phyloP scores from a whole-genome alignment of 139 green algal species.

The Ettlia oleoabundans region DNA sequence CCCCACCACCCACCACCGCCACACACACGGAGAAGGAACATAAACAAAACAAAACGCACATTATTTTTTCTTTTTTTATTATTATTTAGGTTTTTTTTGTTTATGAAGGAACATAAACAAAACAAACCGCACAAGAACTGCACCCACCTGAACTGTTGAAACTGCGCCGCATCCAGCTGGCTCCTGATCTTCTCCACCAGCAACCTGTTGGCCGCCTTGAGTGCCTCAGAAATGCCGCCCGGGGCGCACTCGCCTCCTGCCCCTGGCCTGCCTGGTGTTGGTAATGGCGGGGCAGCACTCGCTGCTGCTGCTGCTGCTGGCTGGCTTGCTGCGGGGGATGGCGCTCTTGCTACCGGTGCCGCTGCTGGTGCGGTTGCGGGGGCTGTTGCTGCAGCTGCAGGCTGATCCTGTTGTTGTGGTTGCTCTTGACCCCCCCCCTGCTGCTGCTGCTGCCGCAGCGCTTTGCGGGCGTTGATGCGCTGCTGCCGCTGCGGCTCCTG shows the following conservation, averaged over 20 bases:
- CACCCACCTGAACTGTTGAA: conserved; percentile 38
- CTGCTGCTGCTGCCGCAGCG: not conserved
- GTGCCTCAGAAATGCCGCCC: conserved; percentile 58
- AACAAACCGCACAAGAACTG: not conserved
- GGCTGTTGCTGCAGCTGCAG: not conserved
- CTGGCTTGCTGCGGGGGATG: too few relatives aligned
- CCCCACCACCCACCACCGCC: too few relatives aligned
- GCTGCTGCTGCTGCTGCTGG: not conserved
- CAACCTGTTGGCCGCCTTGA: conserved; percentile 70
- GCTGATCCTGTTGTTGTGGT: not conserved
- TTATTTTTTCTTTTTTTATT: too few relatives aligned
- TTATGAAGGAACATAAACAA: not conserved
- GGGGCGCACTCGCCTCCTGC: not conserved
- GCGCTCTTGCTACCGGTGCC: not conserved
- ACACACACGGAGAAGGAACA: not conserved
- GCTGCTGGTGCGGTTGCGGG: conserved; percentile 1
- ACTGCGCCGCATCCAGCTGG: conserved; percentile 55
- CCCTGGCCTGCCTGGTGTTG: too few relatives aligned
- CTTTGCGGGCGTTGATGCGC: not conserved
- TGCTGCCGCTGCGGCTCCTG: not conserved
- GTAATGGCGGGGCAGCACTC: not conserved
- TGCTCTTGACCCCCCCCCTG: not conserved
- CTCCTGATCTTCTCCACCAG: conserved; percentile 70
- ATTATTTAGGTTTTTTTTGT: too few relatives aligned
- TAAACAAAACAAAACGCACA: too few relatives aligned